Conservation (phyloP, 1,139 yeast species). For the Candida tropicalis region DNA sequence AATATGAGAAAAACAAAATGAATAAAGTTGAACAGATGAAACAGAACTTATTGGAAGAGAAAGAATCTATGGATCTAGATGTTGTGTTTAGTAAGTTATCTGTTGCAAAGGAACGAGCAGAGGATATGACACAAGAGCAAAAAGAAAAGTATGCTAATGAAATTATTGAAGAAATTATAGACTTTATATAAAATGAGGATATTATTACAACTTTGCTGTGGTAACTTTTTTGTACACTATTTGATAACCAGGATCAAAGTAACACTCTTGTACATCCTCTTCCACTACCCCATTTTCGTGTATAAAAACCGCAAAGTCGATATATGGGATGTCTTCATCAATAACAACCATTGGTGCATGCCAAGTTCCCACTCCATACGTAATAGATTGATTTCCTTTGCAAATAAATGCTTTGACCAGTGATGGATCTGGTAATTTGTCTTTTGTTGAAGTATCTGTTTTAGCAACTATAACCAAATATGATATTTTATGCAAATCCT, state of each 20-base stretch:
- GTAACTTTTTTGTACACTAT: conserved; percentile 28
- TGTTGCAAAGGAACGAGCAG: conserved; percentile 32
- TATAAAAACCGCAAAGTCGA: conserved; percentile 85
- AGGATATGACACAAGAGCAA: conserved; percentile 26
- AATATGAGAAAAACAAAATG: conserved; percentile 23
- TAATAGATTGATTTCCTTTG: conserved; percentile 83
- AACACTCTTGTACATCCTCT: conserved; percentile 83
- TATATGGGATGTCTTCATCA: conserved; percentile 47
- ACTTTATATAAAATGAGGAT: conserved; percentile 29
- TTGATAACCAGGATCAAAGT: conserved; percentile 61
- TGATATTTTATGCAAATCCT: conserved; percentile 47
- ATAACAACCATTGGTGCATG: conserved; percentile 95
- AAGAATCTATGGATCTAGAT: conserved; percentile 25
- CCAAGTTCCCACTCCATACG: conserved; percentile 72
- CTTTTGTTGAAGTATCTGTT: conserved; percentile 39
- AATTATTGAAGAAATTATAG: conserved; percentile 40
- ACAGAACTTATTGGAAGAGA: conserved; percentile 24
- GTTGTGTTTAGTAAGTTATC: conserved; percentile 30
- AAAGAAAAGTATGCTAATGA: conserved; percentile 34
- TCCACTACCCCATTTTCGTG: conserved; percentile 79
- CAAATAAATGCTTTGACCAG: conserved; percentile 70
- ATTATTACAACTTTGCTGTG: conserved; percentile 18
- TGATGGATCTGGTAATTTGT: conserved; percentile 60
- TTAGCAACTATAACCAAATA: conserved; percentile 84
- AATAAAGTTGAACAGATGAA: conserved; percentile 31